Evolutionary conservation across 768 basidiomycete species (phyloP), one percentile per base, ranked within the genome.

Genomic region (Podaxis sp.): DNA sequence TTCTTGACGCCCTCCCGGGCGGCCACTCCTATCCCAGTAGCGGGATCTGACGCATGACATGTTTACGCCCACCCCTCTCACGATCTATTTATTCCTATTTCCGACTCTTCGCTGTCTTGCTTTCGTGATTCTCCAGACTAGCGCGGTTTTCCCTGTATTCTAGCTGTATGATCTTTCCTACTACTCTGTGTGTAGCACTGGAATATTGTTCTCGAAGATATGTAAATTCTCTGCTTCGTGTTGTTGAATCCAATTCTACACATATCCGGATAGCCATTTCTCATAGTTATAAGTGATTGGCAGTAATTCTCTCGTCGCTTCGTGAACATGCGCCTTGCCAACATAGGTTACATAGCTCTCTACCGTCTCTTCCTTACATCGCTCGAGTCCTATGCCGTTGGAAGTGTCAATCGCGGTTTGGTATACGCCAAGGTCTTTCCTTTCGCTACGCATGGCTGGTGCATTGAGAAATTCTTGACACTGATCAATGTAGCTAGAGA

Each of bases 291-390:
- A 79, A 24, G 80, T 79, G 49, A 84, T 77, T 33, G 85, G 80
- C 63, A 94, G 86, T 44, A 88, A 68, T 81, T 84, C 67, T 87
- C 85, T 63, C 79, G 88, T 85, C 72, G 93, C 91, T 33, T 95
- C 80, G 73, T 92, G 93, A 7, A 89, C 64, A 4, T 67, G 66
- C 6, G 67, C 67, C 30, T 69, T 68, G 7, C 71, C 76, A 51
- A 83, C 82, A 15, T 84, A 78, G 68, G 84, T 82, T 4, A 75
- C 58, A 8, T 77, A 66, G 50, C 81, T 81, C 37, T 83, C 82
- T 58, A 76, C 75, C 12, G 81, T 76, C 2, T 73, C 68, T 44
- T 82, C 78, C 11, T 78, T 77, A 5, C 66, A 63, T 74, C 77
- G 76, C 33, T 75, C 73, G 8, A 68, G 41, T 46, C 56, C 68